A percentile compares a stretch with the other conserved stretches of the same genome.
phyloP scores from a whole-genome alignment of 192 early-diverging fungal species.

The Dispira parvispora region DNA sequence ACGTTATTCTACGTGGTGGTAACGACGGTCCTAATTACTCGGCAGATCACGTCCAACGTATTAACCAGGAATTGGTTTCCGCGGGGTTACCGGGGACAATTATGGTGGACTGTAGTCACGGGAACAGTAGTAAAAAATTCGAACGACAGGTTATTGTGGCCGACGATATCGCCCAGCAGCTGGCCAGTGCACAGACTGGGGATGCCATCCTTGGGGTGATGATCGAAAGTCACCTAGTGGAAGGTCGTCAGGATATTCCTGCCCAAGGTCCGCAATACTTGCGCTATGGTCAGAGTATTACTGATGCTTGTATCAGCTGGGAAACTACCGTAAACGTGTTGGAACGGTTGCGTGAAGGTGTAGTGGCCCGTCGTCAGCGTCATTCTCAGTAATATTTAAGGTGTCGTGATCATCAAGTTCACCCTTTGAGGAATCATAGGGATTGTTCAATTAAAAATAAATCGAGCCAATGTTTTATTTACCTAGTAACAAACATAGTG shows the following conservation, averaged over 20 bases:
- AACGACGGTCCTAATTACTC: conserved; percentile 82
- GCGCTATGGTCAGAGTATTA: conserved; percentile 75
- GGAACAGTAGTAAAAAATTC: conserved; percentile 81
- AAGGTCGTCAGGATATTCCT: conserved; percentile 71
- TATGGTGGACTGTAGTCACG: conserved; percentile 96
- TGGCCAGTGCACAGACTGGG: conserved; percentile 32
- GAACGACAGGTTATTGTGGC: conserved; percentile 71
- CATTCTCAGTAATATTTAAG: conserved; percentile 1
- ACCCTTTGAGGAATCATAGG: background rate
- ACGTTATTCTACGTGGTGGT: conserved; percentile 87
- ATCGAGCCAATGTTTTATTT: too few relatives aligned
- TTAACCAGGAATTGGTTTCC: conserved; percentile 33
- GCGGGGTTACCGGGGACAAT: conserved; percentile 36
- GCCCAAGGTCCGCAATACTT: conserved; percentile 48
- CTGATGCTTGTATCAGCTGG: conserved; percentile 90
- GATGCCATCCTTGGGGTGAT: conserved; percentile 81
- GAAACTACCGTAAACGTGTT: conserved; percentile 69
- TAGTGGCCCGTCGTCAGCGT: conserved; percentile 41
- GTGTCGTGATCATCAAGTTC: background rate
- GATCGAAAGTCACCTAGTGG: conserved; percentile 85
- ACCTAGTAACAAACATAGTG: too few relatives aligned
- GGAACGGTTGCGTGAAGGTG: conserved; percentile 52
- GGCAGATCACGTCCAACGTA: conserved; percentile 40
- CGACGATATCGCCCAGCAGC: conserved; percentile 40
- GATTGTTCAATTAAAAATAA: background rate